phyloP scores from a whole-genome alignment of 345 rosid species.

The Citrus trifoliata region DNA sequence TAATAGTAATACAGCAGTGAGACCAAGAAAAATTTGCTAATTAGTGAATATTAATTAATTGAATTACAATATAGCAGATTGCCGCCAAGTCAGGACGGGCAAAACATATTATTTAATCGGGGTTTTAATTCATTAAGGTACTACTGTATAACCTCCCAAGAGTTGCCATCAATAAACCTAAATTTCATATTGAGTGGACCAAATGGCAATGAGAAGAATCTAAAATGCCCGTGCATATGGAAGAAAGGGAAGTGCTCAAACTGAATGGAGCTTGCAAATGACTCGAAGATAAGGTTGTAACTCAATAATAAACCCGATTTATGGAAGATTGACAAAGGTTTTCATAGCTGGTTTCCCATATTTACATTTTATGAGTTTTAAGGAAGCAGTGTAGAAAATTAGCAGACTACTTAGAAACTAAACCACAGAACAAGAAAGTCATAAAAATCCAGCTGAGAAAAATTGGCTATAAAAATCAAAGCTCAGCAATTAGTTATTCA shows the following conservation, averaged over 20 bases:
- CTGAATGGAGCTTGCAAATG: background rate
- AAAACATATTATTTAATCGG: no score
- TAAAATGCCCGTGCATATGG: background rate
- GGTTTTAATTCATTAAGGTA: no score
- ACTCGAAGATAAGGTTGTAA: background rate
- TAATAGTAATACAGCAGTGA: no score
- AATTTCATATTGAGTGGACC: background rate
- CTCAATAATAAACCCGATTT: background rate
- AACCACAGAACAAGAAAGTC: no score
- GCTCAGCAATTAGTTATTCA: background rate
- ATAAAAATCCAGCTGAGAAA: background rate
- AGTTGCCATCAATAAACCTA: background rate
- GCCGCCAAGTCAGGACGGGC: no score
- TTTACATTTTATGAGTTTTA: background rate
- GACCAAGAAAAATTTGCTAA: no score
- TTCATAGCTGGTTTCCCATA: background rate
- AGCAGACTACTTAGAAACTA: background rate
- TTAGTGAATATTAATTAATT: no score
- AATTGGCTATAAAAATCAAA: background rate
- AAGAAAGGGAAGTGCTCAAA: background rate
- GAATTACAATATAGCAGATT: no score
- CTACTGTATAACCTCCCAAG: background rate
- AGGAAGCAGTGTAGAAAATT: background rate
- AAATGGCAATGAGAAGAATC: slow-evolving; percentile 2
- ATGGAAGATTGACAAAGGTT: background rate